phyloP scores from a whole-genome alignment of 306 rosid species.

The Dalbergia cultrata region DNA sequence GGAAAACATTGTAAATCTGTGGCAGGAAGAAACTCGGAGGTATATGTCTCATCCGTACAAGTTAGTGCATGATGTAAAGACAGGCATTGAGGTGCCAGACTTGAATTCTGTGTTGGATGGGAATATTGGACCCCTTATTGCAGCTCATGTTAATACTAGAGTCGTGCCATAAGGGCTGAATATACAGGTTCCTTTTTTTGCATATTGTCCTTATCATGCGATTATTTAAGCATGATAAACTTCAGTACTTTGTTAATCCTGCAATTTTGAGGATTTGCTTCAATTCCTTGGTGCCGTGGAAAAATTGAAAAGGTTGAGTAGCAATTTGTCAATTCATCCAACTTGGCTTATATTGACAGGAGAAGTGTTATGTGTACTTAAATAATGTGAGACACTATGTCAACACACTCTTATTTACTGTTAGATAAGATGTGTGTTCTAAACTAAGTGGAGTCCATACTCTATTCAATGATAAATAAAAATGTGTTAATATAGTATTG shows the following conservation, averaged over 20 bases:
- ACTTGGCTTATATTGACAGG: slow-evolving; percentile 17
- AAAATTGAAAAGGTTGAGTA: background rate
- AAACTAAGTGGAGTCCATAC: no score
- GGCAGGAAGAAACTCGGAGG: slow-evolving; percentile 65
- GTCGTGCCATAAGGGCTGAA: slow-evolving; percentile 32
- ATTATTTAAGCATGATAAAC: slow-evolving; percentile 22
- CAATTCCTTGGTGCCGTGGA: slow-evolving; percentile 20
- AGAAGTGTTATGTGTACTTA: no score
- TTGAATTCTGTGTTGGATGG: slow-evolving; percentile 73
- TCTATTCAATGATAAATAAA: no score
- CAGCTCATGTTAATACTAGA: slow-evolving; percentile 70
- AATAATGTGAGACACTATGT: no score
- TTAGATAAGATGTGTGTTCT: no score
- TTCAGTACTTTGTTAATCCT: background rate
- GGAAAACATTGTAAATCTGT: slow-evolving; percentile 55
- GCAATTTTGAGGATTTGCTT: slow-evolving; percentile 27
- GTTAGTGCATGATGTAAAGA: slow-evolving; percentile 74
- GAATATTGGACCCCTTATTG: slow-evolving; percentile 75
- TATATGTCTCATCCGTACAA: slow-evolving; percentile 65
- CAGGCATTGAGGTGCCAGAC: slow-evolving; percentile 68
- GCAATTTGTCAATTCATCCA: slow-evolving; percentile 12
- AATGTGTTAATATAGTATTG: no score
- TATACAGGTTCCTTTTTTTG: background rate
- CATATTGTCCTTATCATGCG: background rate
- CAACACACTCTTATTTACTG: no score